These are phyloP conservation scores for Penicillium glabrum DNA, from an alignment of 2,329 filamentous ascomycete species.

Conservation along the genomic window DNA sequence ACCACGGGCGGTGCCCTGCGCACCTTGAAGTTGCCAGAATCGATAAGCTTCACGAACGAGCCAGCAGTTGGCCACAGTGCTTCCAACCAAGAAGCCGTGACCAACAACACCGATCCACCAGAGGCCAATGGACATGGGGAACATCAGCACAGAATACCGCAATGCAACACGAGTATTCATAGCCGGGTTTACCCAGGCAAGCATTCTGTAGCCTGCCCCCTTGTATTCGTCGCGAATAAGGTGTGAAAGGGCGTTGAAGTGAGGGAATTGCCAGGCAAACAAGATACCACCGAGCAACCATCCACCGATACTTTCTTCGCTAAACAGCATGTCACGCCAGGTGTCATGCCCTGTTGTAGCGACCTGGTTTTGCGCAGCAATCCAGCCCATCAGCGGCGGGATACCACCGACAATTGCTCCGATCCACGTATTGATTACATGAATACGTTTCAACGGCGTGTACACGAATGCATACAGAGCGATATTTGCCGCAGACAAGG, in stretches of 20 bases:
- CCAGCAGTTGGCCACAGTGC: conserved; percentile 81
- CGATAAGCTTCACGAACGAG: conserved; percentile 73
- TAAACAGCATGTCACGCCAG: conserved; percentile 76
- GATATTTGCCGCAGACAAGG: conserved; percentile 82
- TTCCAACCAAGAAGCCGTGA: conserved; percentile 79
- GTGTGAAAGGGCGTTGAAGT: conserved; percentile 95
- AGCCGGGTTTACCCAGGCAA: conserved; percentile 82
- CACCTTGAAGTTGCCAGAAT: conserved; percentile 78
- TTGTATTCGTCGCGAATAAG: conserved; percentile 87
- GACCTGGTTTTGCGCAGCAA: conserved; percentile 85
- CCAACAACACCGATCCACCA: conserved; percentile 81
- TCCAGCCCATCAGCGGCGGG: conserved; percentile 97
- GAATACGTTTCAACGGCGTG: conserved; percentile 86
- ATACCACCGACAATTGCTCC: conserved; percentile 91
- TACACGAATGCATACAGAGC: conserved; percentile 87
- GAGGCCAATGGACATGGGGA: conserved; percentile 79
- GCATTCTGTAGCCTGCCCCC: conserved; percentile 65
- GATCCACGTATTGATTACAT: conserved; percentile 89
- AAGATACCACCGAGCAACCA: conserved; percentile 85
- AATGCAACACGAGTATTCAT: conserved; percentile 85
- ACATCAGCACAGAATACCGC: conserved; percentile 79
- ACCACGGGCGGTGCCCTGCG: conserved; percentile 75
- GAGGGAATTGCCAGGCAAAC: conserved; percentile 96
- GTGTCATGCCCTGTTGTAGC: conserved; percentile 69
- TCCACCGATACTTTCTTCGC: conserved; percentile 69